Conservation (phyloP, 2,329 filamentous ascomycete genomes). For the Ceratocystis lukuohia region DNA sequence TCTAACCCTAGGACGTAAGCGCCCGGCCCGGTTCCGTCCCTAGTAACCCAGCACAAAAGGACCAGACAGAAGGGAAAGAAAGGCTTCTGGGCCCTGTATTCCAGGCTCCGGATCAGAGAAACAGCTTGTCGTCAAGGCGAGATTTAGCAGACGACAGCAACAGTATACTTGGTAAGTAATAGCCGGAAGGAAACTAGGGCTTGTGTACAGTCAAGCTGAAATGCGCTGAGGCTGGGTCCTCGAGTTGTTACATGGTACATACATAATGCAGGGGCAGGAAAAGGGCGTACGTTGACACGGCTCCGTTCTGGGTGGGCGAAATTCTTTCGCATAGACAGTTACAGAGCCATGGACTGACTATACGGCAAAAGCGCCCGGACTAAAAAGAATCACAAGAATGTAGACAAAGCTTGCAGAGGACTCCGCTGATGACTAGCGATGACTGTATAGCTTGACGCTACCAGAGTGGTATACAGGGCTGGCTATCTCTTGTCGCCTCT, state of each 20-base stretch:
- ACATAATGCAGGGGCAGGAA: neutral
- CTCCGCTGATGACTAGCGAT: neutral
- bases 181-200: no score
- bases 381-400: neutral
- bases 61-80: neutral
- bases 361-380: neutral
- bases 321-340: neutral
- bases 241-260: neutral
- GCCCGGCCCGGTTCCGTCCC: neutral
- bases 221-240: neutral
- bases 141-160: no score
- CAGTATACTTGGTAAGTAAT: no score
- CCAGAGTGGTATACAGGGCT: neutral
- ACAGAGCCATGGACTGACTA: neutral
- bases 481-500: conserved; percentile 2
- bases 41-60: neutral
- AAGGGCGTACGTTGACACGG: neutral
- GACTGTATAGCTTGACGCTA: neutral
- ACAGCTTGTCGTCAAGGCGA: no score
- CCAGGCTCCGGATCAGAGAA: neutral
- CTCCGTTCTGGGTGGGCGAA: neutral
- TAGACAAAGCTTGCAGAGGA: neutral
- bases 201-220: neutral
- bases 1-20: neutral
- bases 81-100: no score